Conservation (phyloP, 2,329 filamentous ascomycete species). For the Coniella vitis region DNA sequence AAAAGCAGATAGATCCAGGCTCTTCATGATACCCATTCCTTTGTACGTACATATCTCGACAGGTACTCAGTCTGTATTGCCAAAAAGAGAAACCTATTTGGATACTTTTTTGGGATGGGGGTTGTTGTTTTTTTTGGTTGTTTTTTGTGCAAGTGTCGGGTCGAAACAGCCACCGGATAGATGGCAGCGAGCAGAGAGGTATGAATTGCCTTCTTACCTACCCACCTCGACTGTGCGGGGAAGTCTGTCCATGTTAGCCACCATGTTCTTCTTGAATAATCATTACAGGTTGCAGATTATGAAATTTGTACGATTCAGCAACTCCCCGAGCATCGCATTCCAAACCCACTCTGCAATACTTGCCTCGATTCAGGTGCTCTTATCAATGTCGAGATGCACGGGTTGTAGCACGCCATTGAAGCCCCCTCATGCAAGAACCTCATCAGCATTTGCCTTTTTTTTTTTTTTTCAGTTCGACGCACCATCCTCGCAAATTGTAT, state of each 20-base stretch:
- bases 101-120: too few species aligned
- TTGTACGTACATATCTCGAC: constrained; percentile 5
- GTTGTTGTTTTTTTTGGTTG: background rate
- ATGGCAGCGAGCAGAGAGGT: background rate
- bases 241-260: too few species aligned
- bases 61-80: constrained; percentile 5
- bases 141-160: background rate
- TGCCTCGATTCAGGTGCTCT: too few species aligned
- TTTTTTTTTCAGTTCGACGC: too few species aligned
- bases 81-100: background rate
- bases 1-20: constrained; percentile 1
- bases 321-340: too few species aligned
- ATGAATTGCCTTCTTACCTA: too few species aligned
- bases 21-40: constrained; percentile 15
- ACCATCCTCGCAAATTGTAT: background rate
- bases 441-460: too few species aligned
- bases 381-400: constrained; percentile 15
- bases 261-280: background rate
- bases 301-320: too few species aligned
- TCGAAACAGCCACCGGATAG: background rate
- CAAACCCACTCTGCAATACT: too few species aligned
- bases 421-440: background rate
- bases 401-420: constrained; percentile 12
- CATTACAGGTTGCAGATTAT: background rate
- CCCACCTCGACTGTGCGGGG: too few species aligned